Evolutionary conservation across 768 basidiomycete genomes (phyloP), one percentile per base, ranked within the genome.

Genomic region (Infundibulicybe gibba): DNA sequence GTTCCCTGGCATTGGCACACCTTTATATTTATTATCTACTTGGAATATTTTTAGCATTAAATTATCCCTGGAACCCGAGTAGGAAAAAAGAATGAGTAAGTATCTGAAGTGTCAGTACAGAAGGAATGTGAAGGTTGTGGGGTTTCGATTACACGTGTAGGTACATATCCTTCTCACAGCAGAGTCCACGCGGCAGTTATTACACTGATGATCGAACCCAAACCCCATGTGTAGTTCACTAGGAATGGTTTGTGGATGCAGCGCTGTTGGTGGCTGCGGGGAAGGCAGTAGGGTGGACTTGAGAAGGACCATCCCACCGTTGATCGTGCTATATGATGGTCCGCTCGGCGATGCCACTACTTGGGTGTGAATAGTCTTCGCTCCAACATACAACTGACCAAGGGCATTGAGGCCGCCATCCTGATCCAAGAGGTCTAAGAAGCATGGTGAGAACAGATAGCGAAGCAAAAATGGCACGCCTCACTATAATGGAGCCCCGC

Each of bases 381-480:
- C 71, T 8, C 69, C 72, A 20, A 70, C 60, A 48, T 79, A 79
- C 5, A 74, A 54, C 51, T 76, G 58, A 10, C 76, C 76, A 3
- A 76, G 63, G 10, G 56, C 57, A 45, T 74, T 79, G 17, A 76
- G 65, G 38, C 69, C 60, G 10, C 76, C 76, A 39, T 75, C 68
- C 6, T 64, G 65, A 32, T 62, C 58, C 32, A 79, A 55, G 47
- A 79, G 62, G 55, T 74, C 76, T 78, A 41, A 3, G 32, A 25
- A 45, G 35, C 12, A 33, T 16, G 30, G 32, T 56, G 19, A 49
- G 33, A 10, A 43, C 11, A 42, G 13, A 40, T 31, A 13, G 32
- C 30, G 10, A 32, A 11, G 25, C 25, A 14, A 34, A 11, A 42
- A 35, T 17, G 2, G 11, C 21, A 39, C 30, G 19, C 54, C 74